Evolutionary conservation across 345 rosid species (phyloP), one percentile per base, ranked within the genome.

Genomic region (Citrus australasica): DNA sequence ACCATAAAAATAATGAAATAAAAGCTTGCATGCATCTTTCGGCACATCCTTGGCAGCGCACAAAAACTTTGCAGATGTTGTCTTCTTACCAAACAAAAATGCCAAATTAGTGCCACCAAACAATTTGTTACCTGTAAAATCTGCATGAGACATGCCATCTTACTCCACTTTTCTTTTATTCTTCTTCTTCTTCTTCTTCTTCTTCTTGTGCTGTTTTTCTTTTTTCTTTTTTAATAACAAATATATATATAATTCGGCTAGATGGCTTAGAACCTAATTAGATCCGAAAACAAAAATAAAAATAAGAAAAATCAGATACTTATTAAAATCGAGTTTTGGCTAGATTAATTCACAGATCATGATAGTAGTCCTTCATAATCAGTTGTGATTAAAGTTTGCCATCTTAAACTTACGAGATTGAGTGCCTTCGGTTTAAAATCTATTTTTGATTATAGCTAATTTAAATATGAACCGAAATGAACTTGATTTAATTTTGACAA

Each of bases 41-140:
- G 83, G 87, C 79, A 69, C 62, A 48, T 27, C 74, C 69, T 27
- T 67, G 73, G 81, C 81, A n/a, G 61, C 67, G 67, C 38, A 38
- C 68, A 51, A 35, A 11, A 53, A 53, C 82, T 78, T 33, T 66
- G 78, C 40, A 68, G 85, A 83, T 70, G 89, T 78, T 84, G 80
- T 80, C 90, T 82, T 78, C 87, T 84, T 68, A 83, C 91, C 93
- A 78, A 86, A 88, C 87, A 76, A 42, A 78, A 32, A 66, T 69
- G 81, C 83, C 81, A 69, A 74, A 58, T 67, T n/a, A 74, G 79
- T 78, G 76, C 84, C 42, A 84, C 85, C 87, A 87, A 85, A 86
- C 83, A 9, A 13, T 71, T 59, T 63, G 74, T 40, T 67, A 38
- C 82, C 79, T 65, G 66, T 82, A 64, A 64, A n/a, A 6, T 25